Evolutionary conservation across 2,329 filamentous ascomycete species (phyloP).

Genomic region (Fusarium haematococcum): DNA sequence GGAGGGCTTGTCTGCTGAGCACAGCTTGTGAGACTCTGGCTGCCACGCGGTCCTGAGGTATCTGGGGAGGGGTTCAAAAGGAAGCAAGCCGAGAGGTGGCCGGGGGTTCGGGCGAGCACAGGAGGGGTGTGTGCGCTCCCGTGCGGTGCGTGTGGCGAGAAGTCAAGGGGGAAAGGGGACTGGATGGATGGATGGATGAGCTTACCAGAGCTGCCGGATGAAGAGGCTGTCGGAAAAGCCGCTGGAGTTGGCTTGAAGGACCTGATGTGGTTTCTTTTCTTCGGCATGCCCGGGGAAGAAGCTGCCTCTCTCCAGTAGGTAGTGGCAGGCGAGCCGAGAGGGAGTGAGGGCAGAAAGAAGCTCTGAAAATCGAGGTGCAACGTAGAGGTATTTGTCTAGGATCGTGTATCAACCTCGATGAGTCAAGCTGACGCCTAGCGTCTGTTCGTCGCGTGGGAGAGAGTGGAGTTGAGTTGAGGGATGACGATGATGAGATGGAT

Average conservation of each 20-base stretch:
- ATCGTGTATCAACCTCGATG: conserved; percentile 32
- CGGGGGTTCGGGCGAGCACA: conserved; percentile 22
- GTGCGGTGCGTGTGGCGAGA: conserved; percentile 18
- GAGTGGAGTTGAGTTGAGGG: conserved; percentile 11
- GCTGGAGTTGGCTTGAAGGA: conserved; percentile 71
- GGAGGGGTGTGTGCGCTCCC: conserved; percentile 28
- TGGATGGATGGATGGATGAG: conserved; percentile 1
- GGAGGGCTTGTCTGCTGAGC: conserved; percentile 48
- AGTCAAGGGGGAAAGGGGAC: neutral
- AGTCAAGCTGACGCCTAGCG: conserved; percentile 27
- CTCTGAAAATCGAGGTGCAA: conserved; percentile 23
- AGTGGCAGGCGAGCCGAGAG: conserved; percentile 18
- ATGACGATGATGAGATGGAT: conserved; percentile 20
- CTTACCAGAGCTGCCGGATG: conserved; percentile 46
- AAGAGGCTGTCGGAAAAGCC: conserved; percentile 55
- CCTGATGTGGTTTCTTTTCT: conserved; percentile 68
- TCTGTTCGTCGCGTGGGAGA: conserved; percentile 12
- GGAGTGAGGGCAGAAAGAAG: conserved; percentile 18
- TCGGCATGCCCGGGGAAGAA: conserved; percentile 64
- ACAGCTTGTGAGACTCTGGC: conserved; percentile 45
- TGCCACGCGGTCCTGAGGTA: conserved; percentile 44
- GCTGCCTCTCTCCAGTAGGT: conserved; percentile 14
- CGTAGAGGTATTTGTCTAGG: conserved; percentile 32
- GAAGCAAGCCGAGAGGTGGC: conserved; percentile 44
- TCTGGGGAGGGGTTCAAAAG: conserved; percentile 29